Evolutionary conservation across 176 grass and related monocot species (phyloP), one percentile per base, ranked within the genome.

Genomic region (Tuctoria greenei): DNA sequence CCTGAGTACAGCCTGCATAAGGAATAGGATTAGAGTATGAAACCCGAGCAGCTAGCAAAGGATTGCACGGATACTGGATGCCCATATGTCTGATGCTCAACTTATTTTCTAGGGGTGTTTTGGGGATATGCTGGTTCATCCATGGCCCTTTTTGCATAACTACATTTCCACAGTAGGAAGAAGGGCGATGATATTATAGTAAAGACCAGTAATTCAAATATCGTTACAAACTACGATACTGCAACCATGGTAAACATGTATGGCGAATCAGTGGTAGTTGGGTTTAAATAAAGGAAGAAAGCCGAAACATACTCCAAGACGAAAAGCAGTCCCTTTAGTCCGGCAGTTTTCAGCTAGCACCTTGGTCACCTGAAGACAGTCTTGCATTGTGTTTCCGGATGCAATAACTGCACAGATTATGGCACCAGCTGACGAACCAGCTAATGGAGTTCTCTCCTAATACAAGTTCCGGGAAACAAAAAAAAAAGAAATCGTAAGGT

Each of bases 361-460:
- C 78, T 97, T 97, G 67, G 91, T 93, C 78, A 87, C 84, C 65
- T 81, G 67, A 45, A 93, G 72, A 47, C 91, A 89, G 61, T 97
- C 91, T 86, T 92, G 81, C 95, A 93, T 97, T 77, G 87, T 87
- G 15, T 93, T 85, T 44, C 88, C 91, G 8, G 86, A 97, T 71
- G 94, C 94, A 86, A 97, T 87, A 39, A 97, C 90, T n/a, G 86
- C 94, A 93, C 91, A 97, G 37, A 97, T 83, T 89, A 97, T 91
- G 6, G 94, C 94, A 78, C 94, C 94, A 88, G 94, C 94, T 83
- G 94, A 97, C 65, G 94, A 93, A 61, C 91, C 95, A 83, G 95
- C 91, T 83, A 97, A 87, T 70, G 91, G 91, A 23, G 95, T 97
- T 64, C 51, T 93, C 83, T 97, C 95, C 95, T 97, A 78, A 73